A percentile compares a stretch with the other conserved stretches of the same genome.
These are phyloP conservation scores for Colletotrichum sp. DNA, from an alignment of 2,329 filamentous ascomycete species.

Conservation along the genomic window DNA sequence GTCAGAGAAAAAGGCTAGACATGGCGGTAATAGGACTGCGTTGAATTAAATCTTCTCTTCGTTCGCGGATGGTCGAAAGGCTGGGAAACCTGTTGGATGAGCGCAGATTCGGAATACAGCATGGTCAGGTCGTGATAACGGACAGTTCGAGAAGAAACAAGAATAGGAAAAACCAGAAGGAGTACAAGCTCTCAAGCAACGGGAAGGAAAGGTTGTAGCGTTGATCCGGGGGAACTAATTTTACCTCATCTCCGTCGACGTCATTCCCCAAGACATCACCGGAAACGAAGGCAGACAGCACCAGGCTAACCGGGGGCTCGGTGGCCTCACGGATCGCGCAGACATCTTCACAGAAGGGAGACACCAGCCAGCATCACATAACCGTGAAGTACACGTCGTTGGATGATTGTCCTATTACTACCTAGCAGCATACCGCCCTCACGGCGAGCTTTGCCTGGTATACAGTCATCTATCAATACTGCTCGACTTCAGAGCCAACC, in stretches of 20 bases:
- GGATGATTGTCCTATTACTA: constrained; percentile 14
- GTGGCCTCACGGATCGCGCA: neutral
- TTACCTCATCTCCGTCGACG: too few species aligned
- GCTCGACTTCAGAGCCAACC: neutral
- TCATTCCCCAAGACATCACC: rapidly evolving
- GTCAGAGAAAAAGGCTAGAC: neutral
- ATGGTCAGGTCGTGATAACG: neutral
- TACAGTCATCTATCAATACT: constrained; percentile 19
- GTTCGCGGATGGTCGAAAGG: neutral
- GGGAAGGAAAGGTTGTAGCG: too few species aligned
- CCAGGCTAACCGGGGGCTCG: neutral
- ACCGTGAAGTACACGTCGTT: too few species aligned
- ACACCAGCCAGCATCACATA: neutral
- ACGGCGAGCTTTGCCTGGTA: neutral
- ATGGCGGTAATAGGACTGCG: neutral
- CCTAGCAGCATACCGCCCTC: neutral
- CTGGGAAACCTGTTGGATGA: neutral
- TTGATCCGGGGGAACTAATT: rapidly evolving
- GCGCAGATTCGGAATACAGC: too few species aligned
- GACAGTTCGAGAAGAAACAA: neutral
- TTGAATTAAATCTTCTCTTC: neutral
- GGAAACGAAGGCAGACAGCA: neutral
- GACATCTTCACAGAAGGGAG: neutral
- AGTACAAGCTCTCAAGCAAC: neutral
- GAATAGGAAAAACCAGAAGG: neutral